Evolutionary conservation across 352 stramenopile genomes (phyloP).

Genomic region (Hyaloperonospora brassicae): DNA sequence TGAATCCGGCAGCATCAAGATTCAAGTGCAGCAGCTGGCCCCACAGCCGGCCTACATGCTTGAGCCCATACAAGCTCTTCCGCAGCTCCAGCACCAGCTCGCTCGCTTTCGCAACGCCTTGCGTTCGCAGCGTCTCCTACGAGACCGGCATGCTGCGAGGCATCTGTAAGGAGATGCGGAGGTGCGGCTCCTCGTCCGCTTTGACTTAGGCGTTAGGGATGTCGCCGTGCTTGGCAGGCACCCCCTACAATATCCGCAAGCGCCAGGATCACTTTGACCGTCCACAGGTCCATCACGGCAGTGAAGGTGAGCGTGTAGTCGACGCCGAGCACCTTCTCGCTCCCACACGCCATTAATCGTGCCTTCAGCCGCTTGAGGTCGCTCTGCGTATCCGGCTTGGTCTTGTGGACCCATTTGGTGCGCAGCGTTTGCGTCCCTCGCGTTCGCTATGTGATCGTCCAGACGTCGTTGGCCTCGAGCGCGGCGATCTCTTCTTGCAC

Average conservation of each 20-base stretch:
- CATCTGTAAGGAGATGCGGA: not conserved
- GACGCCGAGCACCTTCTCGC: not conserved
- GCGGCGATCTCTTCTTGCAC: no score
- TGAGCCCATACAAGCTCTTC: slow-evolving; percentile 25
- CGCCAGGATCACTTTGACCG: not conserved
- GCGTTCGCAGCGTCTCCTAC: not conserved
- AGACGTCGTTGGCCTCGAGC: not conserved
- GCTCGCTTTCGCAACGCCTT: not conserved
- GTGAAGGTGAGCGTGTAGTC: not conserved
- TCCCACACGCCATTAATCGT: not conserved
- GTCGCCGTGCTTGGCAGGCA: no score
- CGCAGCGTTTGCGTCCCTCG: not conserved
- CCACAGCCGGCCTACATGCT: slow-evolving; percentile 27
- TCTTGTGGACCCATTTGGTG: slow-evolving; percentile 1
- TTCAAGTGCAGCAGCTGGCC: slow-evolving; percentile 11
- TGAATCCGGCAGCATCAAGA: not conserved
- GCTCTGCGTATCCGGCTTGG: not conserved
- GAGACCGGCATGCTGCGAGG: not conserved
- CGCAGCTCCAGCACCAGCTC: not conserved
- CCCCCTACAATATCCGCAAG: not conserved
- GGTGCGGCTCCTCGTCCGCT: not conserved
- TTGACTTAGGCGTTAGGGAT: no score
- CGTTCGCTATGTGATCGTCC: not conserved
- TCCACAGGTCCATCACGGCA: not conserved
- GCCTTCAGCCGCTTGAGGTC: not conserved